Percentiles rank a stretch among this genome's conserved stretches.
Conservation (phyloP, 202 grass and related monocot species). For the Schoenoplectus triqueter region DNA sequence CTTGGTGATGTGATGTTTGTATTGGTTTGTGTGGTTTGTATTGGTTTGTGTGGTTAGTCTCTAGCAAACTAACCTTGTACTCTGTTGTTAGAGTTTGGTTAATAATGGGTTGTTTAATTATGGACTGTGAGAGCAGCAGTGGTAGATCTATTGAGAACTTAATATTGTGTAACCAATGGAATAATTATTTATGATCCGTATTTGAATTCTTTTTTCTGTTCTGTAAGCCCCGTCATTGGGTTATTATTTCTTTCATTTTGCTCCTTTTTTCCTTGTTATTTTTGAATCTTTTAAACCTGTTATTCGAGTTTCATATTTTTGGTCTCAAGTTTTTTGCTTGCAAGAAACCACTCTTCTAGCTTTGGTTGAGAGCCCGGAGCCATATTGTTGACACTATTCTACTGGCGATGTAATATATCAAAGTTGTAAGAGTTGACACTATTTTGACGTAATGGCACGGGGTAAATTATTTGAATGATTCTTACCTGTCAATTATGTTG, state of each 20-base stretch:
- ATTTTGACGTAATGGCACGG: no score
- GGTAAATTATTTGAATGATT: no score
- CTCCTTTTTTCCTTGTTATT: background rate
- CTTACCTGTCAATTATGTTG: no score
- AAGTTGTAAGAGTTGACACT: no score
- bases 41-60: background rate
- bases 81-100: background rate
- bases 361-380: background rate
- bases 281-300: background rate
- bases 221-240: no score
- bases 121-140: background rate
- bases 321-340: background rate
- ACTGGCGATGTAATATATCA: no score
- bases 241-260: background rate
- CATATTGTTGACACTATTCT: no score
- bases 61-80: conserved; percentile 1
- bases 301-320: background rate
- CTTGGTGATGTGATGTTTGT: background rate
- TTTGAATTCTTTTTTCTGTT: background rate
- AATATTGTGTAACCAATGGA: background rate
- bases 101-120: background rate
- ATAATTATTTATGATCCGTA: background rate
- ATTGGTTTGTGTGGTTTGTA: background rate
- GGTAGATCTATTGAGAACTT: no score
- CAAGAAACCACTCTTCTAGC: background rate